Evolutionary conservation across 1,284 basidiomycete genomes (phyloP), one percentile per base, ranked within the genome.

Genomic region (Takashimella koratensis): DNA sequence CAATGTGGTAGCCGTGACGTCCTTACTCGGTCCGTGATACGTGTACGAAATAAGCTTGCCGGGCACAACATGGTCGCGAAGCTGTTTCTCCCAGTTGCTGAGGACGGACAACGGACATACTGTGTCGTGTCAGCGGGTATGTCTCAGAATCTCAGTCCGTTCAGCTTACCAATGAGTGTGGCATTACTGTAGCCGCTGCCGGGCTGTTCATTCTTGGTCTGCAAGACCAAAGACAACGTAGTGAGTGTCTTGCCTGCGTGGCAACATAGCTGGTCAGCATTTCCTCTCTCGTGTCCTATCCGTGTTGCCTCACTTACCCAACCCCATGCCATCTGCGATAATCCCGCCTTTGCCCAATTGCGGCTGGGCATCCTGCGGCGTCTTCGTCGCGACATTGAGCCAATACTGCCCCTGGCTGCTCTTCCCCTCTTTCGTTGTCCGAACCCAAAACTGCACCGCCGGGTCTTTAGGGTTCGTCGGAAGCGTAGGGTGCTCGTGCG

Each of bases 11-110:
- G 85, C 76, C 11, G 78, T 80, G 62, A 88, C 76, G 10, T 80
- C 79, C 46, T 85, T 84, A n/a, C 79, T 82, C 5, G 80, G 65
- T 1, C 76, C 75, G 21, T 88, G 86, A 70, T 92, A 92, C 6
- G 85, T 79, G 64, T 82, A 85, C 45, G 70, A 77, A 0, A 79
- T 80, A 23, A 92, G 67, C 1, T 79, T 70, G 4, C 82, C 84
- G 21, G 77, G 77, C 10, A 74, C 76, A 52, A 88, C 83, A 60
- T 93, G 90, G 51, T 92, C 90, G 24, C 80, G 70, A 30, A 94
- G 84, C 71, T 95, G 92, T 63, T 88, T 86, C 66, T 88, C 86
- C 91, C 91, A 95, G 66, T 95, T 95, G 12, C 88, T 90, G 5
- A 94, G 74, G 1, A 95, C 84, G 1, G 89, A 92, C 19, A 94